Evolutionary conservation across 176 grass and related monocot species (phyloP), one percentile per base, ranked within the genome.

Genomic region (Poa annua): DNA sequence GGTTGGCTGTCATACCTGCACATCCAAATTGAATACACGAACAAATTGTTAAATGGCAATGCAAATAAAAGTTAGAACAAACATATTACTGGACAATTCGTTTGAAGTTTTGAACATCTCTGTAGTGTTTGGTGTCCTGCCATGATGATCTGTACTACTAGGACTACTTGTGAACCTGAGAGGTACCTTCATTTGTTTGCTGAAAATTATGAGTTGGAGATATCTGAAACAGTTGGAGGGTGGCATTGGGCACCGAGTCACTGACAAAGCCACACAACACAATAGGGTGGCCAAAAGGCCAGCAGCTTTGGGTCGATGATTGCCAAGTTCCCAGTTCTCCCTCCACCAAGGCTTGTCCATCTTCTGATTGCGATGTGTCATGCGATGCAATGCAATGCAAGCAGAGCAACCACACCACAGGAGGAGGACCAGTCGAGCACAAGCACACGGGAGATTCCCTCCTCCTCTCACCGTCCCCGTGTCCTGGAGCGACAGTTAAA

Each of bases 281-380:
- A 32, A 75, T 76, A 24, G 78, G 68, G 59, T 42, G 71, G 59
- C 68, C 71, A 66, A 90, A 90, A 90, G 88, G 74, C 24, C 9
- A 57, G 39, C 59, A 74, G 39, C 80, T 79, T 86, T 90, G 88
- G 63, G 62, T 25, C 34, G 67, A 83, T 79, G 80, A 90, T 86
- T 78, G 66, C 74, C 88, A 83, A 21, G 74, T 48, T 83, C 78
- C 67, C 84, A 83, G 55, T 71, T 64, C 80, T 38, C 41, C 53
- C 48, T 26, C 84, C 88, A 90, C 88, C 74, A 90, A 24, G 74
- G 38, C 26, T 66, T 90, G 84, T 83, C 84, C 13, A 68, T 55
- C 61, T 60, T 55, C 19, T 69, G 75, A 79, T 22, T 39, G 84
- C 24, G 88, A 90, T 74, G 84, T 61, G 75, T 80, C 84, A 75